Conservation (phyloP, 2,329 filamentous ascomycete species). For the Ceratocystis eucalypticola region DNA sequence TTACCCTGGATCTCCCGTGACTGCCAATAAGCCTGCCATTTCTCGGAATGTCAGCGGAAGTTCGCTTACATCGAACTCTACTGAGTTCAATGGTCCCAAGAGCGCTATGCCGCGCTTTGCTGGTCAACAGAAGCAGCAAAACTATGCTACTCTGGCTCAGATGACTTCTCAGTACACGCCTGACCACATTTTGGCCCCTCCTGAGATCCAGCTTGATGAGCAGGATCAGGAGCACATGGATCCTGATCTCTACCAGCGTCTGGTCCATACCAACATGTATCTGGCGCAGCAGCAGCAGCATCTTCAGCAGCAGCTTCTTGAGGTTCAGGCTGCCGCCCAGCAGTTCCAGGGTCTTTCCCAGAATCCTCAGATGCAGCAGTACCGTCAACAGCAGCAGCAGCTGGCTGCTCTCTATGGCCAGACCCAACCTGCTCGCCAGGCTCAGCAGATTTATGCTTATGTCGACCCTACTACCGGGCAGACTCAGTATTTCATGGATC, state of each 20-base stretch:
- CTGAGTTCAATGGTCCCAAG: slow-evolving; percentile 36
- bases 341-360: slow-evolving; percentile 69
- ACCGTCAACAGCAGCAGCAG: slow-evolving; percentile 32
- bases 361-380: slow-evolving; percentile 39
- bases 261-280: slow-evolving; percentile 83
- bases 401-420: slow-evolving; percentile 27
- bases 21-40: slow-evolving; percentile 29
- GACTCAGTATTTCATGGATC: slow-evolving; percentile 67
- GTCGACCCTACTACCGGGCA: slow-evolving; percentile 81
- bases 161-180: slow-evolving; percentile 50
- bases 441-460: slow-evolving; percentile 42
- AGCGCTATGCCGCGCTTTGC: slow-evolving; percentile 41
- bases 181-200: slow-evolving; percentile 81
- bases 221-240: slow-evolving; percentile 64
- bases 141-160: slow-evolving; percentile 23
- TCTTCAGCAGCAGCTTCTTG: slow-evolving; percentile 82
- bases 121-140: slow-evolving; percentile 24
- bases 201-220: slow-evolving; percentile 60
- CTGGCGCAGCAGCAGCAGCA: slow-evolving; percentile 89
- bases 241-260: slow-evolving; percentile 71
- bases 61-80: slow-evolving; percentile 30
- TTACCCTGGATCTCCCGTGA: slow-evolving; percentile 51
- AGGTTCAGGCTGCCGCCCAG: slow-evolving; percentile 68
- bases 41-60: slow-evolving; percentile 35
- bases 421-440: slow-evolving; percentile 31